These are phyloP conservation scores for Phlegmacium glaucopus DNA, from an alignment of 768 basidiomycete genomes.

Conservation along the genomic window DNA sequence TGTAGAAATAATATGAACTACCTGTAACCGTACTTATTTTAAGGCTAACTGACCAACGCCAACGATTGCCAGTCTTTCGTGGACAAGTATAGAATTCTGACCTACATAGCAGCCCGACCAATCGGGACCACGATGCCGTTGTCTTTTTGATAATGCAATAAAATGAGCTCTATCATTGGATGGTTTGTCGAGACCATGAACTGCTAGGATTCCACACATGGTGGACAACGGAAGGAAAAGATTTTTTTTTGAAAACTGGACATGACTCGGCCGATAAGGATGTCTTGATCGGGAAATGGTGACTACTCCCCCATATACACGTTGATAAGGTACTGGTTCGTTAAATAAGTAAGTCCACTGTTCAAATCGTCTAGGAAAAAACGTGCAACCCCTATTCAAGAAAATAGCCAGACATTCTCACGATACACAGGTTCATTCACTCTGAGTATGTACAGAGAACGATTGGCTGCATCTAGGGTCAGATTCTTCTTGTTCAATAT, in stretches of 20 bases:
- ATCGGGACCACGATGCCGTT: constrained; percentile 94
- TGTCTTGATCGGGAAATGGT: not conserved
- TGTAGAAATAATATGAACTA: constrained; percentile 25
- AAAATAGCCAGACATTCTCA: constrained; percentile 15
- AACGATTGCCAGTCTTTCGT: constrained; percentile 96
- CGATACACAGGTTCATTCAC: constrained; percentile 5
- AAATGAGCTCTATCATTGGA: constrained; percentile 63
- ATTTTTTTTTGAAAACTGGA: constrained; percentile 11
- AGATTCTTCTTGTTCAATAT: not conserved
- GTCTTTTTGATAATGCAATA: constrained; percentile 84
- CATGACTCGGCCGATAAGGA: constrained; percentile 23
- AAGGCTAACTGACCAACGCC: constrained; percentile 75
- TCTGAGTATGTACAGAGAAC: constrained; percentile 30
- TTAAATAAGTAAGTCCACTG: no score
- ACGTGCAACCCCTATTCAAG: no score
- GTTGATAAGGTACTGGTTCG: no score
- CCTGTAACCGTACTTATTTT: not conserved
- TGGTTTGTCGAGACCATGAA: constrained; percentile 77
- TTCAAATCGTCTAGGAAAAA: no score
- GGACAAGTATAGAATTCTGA: constrained; percentile 77
- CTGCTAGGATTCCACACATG: constrained; percentile 94
- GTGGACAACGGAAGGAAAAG: constrained; percentile 12
- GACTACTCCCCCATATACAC: no score
- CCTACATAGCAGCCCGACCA: constrained; percentile 97
- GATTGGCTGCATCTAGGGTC: constrained; percentile 36